A percentile compares a stretch with the other conserved stretches of the same genome.
Conservation (phyloP, 2,329 filamentous ascomycete species). For the Epichloe glyceriae region DNA sequence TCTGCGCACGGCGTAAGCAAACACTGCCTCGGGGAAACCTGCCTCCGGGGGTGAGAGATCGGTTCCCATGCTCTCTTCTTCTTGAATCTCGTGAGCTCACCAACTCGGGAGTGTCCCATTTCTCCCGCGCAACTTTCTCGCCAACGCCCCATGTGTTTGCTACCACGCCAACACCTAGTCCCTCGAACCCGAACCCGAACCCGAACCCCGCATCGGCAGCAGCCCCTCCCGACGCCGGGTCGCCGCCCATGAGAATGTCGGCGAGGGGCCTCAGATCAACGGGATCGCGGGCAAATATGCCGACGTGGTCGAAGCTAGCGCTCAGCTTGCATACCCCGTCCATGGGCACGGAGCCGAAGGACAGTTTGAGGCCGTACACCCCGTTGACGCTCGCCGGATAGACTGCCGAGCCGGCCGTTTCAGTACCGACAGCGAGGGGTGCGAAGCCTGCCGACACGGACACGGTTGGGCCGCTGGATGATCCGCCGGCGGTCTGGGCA, state of each 20-base stretch:
- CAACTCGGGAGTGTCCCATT: no score
- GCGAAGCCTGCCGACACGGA: not conserved
- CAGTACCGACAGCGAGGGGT: not conserved
- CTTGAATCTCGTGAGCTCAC: no score
- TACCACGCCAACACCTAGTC: not conserved
- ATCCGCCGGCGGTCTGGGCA: not conserved
- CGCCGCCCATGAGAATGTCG: not conserved
- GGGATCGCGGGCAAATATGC: not conserved
- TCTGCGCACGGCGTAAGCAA: no score
- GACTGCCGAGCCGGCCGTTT: no score
- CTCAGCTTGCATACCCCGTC: not conserved
- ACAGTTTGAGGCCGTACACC: not conserved
- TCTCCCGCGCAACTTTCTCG: no score
- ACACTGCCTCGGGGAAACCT: no score
- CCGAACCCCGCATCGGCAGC: no score
- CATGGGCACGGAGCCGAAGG: not conserved
- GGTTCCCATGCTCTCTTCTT: no score
- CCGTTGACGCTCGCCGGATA: not conserved
- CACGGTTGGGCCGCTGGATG: not conserved
- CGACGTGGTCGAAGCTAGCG: not conserved
- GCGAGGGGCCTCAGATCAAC: not conserved
- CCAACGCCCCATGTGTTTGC: no score
- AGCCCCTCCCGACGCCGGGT: no score
- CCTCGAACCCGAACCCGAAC: no score
- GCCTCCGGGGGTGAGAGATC: no score